Evolutionary conservation across 768 basidiomycete species (phyloP).

Genomic region (Phylloporus rhodoxanthus): DNA sequence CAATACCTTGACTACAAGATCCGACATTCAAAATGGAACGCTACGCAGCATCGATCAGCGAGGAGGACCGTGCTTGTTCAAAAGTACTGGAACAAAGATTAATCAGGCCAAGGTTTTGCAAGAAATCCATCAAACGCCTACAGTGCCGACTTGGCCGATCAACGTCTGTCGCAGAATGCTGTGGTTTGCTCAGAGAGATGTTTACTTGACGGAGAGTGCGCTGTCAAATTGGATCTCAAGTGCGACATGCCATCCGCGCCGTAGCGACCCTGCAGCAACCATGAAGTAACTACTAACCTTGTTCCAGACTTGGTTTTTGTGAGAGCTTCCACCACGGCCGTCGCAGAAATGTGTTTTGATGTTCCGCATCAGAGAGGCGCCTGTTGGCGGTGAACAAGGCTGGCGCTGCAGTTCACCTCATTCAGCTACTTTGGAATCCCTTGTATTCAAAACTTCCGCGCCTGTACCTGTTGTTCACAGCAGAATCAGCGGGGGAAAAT

Average conservation of each 20-base stretch:
- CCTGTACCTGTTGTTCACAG: background rate
- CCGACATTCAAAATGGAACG: background rate
- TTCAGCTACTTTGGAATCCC: background rate
- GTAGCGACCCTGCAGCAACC: background rate
- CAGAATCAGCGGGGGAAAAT: background rate
- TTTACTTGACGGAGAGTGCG: background rate
- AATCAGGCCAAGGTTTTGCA: background rate
- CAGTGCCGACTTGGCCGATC: background rate
- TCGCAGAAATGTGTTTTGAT: background rate
- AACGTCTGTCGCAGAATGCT: conserved; percentile 1
- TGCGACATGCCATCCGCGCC: background rate
- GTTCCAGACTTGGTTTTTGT: background rate
- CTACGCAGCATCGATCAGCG: background rate
- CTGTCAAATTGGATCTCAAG: background rate
- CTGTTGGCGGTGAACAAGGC: background rate
- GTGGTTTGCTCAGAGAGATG: background rate
- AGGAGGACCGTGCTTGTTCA: background rate
- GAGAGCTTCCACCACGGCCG: background rate
- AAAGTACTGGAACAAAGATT: background rate
- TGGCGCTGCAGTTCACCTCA: background rate
- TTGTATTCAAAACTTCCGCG: background rate
- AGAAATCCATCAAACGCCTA: background rate
- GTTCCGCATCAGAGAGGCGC: background rate
- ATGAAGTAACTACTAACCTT: background rate
- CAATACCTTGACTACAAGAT: conserved; percentile 19